These are phyloP conservation scores for Scutellaria baicalensis DNA, from an alignment of 257 asterid genomes.

Conservation along the genomic window DNA sequence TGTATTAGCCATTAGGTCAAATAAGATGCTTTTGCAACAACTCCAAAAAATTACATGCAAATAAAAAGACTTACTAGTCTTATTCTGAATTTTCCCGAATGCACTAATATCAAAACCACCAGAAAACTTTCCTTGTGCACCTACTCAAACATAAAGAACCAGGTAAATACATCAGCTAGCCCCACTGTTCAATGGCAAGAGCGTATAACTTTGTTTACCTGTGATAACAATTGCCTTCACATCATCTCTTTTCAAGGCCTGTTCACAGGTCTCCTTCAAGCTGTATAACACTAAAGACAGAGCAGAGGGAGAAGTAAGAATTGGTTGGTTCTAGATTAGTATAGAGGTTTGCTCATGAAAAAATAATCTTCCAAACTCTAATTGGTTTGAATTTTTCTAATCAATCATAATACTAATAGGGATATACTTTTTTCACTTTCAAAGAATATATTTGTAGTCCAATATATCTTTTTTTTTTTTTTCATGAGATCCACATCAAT, in stretches of 20 bases:
- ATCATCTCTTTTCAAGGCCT: constrained; percentile 71
- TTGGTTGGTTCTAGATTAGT: not conserved
- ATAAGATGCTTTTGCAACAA: constrained; percentile 10
- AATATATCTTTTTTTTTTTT: too few species aligned
- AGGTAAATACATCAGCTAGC: constrained; percentile 3
- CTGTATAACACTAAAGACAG: constrained; percentile 62
- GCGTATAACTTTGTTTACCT: constrained; percentile 33
- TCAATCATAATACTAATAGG: too few species aligned
- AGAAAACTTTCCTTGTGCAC: constrained; percentile 84
- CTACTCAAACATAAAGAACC: constrained; percentile 38
- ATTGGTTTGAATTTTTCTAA: not conserved
- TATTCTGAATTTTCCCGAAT: constrained; percentile 64
- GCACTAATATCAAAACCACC: constrained; percentile 92
- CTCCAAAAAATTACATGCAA: not conserved
- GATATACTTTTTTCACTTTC: too few species aligned
- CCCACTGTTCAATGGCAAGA: constrained; percentile 8
- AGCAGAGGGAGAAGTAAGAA: not conserved
- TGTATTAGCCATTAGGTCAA: constrained; percentile 28
- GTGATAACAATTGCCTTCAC: constrained; percentile 85
- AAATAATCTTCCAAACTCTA: not conserved
- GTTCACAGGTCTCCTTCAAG: constrained; percentile 72
- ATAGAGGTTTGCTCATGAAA: not conserved
- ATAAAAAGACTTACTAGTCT: constrained; percentile 41
- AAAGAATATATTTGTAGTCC: too few species aligned
- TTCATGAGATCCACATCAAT: not conserved